phyloP scores from a whole-genome alignment of 306 rosid genomes.

The Cotoneaster glaucophyllus region DNA sequence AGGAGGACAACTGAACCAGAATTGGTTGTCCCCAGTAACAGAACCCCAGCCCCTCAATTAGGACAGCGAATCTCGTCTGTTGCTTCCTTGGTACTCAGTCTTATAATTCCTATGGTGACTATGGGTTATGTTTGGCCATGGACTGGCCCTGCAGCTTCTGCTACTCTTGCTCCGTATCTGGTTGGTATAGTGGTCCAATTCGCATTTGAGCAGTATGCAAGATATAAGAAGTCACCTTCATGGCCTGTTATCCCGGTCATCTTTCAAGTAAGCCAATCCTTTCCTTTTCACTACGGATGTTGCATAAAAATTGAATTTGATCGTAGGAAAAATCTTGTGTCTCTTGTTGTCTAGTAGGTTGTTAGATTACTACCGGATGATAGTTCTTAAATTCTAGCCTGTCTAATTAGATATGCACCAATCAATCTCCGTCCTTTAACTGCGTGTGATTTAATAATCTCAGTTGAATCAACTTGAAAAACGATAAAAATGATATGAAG shows the following conservation, averaged over 20 bases:
- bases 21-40: slow-evolving; percentile 18
- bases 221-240: slow-evolving; percentile 71
- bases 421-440: neutral
- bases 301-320: neutral
- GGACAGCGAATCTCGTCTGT: slow-evolving; percentile 80
- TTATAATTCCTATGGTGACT: slow-evolving; percentile 93
- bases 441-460: neutral
- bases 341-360: neutral
- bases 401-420: neutral
- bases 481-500: neutral
- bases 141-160: slow-evolving; percentile 99
- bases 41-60: slow-evolving; percentile 40
- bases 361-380: neutral
- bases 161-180: slow-evolving; percentile 93
- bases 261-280: slow-evolving; percentile 64
- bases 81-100: slow-evolving; percentile 75
- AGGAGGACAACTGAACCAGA: slow-evolving; percentile 48
- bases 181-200: slow-evolving; percentile 97
- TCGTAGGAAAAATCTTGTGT: neutral
- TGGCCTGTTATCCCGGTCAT: slow-evolving; percentile 89
- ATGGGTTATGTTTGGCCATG: slow-evolving; percentile 99
- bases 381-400: neutral
- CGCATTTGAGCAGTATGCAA: slow-evolving; percentile 95
- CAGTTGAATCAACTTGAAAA: neutral
- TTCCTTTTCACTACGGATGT: neutral